Evolutionary conservation across 2,329 filamentous ascomycete genomes (phyloP), one percentile per base, ranked within the genome.

Genomic region (Cytospora paraplurivora): DNA sequence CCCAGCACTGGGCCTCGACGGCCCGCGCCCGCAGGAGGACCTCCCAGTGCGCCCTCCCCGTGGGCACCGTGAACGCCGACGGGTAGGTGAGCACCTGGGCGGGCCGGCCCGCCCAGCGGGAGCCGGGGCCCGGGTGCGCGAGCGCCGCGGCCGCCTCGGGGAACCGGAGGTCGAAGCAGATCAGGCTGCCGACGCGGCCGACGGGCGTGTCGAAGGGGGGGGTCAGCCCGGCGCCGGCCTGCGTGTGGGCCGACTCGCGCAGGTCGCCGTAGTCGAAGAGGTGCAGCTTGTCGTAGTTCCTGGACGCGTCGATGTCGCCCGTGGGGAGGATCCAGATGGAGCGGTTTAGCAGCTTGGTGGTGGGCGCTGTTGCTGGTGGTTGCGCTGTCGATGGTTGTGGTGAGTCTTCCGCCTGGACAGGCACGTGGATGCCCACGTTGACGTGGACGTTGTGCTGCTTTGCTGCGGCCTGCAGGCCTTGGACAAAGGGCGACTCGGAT

Each of bases 131-230:
- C 0, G 77, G 77, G 62, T 78, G 77, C 7, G 85, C 84, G 19
- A 96, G 81, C 1, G 86, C 82, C 11, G 95, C 75, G 0, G 86
- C 85, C 10, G 90, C 84, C 72, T 96, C 92, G 0, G 92, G 86
- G 72, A 95, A 96, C 1, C 93, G 86, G 67, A 97, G 77, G 77
- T 97, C 94, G 75, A 97, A 97, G 78, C 94, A 97, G 66, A 97
- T 96, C 60, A 90, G 82, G 66, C 89, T 81, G 21, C 92, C 94
- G 21, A 97, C 82, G 41, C 85, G 86, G 15, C 93, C 93, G 12
- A 96, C 73, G 0, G 85, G 77, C 0, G 88, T 91, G n/a, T 85
- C 78, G 71, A 95, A 92, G 0, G 93, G 93, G 3, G 85, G 74
- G 1, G 86, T 78, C 49, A 96, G 85, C 2, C 76, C 69, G 34